Evolutionary conservation across 331 rosid species (phyloP).

Genomic region (Cucumis variabilis): DNA sequence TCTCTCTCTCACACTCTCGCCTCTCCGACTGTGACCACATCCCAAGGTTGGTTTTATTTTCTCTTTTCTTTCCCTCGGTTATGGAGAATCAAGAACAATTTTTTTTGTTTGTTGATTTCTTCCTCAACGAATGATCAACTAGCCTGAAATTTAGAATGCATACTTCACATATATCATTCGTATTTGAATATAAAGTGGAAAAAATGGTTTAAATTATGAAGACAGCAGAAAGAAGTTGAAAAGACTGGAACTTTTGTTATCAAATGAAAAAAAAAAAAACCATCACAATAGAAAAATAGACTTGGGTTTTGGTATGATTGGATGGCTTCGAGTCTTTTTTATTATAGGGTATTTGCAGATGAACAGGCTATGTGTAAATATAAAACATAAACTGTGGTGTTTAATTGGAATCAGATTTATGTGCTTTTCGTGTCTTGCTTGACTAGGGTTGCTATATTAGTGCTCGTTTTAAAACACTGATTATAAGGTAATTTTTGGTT

Average conservation of each 20-base stretch:
- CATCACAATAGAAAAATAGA: background rate
- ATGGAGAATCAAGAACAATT: background rate
- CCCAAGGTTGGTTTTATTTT: background rate
- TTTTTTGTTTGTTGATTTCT: background rate
- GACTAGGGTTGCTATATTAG: background rate
- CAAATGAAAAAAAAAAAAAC: background rate
- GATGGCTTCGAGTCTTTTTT: background rate
- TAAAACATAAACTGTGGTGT: background rate
- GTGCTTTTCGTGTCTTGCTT: background rate
- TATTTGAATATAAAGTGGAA: no score
- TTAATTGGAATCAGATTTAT: background rate
- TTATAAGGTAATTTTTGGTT: background rate
- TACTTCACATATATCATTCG: background rate
- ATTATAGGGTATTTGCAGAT: background rate
- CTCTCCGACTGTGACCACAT: background rate
- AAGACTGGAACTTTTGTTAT: background rate
- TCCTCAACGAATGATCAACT: background rate
- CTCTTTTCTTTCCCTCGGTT: background rate
- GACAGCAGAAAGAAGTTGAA: no score
- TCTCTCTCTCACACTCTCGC: background rate
- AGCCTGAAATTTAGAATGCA: background rate
- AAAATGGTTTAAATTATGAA: background rate
- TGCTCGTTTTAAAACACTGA: background rate
- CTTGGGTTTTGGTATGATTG: background rate
- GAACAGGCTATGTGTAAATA: background rate